phyloP scores from a whole-genome alignment of 2,329 filamentous ascomycete species.

The Penicillium italicum region DNA sequence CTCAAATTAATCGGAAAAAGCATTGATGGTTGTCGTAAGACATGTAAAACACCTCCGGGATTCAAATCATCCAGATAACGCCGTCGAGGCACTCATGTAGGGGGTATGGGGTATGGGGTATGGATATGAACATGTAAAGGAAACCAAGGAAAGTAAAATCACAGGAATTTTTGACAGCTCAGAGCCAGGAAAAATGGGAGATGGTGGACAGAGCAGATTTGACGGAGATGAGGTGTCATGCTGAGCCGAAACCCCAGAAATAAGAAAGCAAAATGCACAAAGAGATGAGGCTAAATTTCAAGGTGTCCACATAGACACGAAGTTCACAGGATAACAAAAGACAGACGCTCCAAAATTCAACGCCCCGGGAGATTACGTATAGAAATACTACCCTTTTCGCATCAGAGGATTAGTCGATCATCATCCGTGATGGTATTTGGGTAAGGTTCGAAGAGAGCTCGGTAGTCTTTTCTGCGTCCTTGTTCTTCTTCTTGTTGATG shows the following conservation, averaged over 20 bases:
- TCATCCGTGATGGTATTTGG: constrained; percentile 43
- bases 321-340: constrained; percentile 28
- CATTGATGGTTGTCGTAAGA: constrained; percentile 20
- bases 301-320: constrained; percentile 37
- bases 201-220: constrained; percentile 14
- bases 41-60: constrained; percentile 18
- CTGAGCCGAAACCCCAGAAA: constrained; percentile 21
- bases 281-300: constrained; percentile 30
- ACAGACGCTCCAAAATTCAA: constrained; percentile 20
- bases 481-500: constrained; percentile 58
- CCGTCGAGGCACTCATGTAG: constrained; percentile 23
- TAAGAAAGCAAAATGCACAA: constrained; percentile 15
- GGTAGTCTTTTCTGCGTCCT: constrained; percentile 48
- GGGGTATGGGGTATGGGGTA: constrained; percentile 11
- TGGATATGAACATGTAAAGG: constrained; percentile 15
- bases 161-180: constrained; percentile 17
- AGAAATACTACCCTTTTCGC: constrained; percentile 7
- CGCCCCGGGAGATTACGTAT: constrained; percentile 11
- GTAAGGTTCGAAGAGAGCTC: constrained; percentile 40
- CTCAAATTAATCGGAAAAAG: constrained; percentile 13
- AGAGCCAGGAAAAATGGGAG: constrained; percentile 10
- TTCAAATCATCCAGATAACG: constrained; percentile 22
- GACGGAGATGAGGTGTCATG: constrained; percentile 32
- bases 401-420: constrained; percentile 39
- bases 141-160: constrained; percentile 18